phyloP scores from a whole-genome alignment of 2,329 filamentous ascomycete genomes.

The Shiraia sp. region DNA sequence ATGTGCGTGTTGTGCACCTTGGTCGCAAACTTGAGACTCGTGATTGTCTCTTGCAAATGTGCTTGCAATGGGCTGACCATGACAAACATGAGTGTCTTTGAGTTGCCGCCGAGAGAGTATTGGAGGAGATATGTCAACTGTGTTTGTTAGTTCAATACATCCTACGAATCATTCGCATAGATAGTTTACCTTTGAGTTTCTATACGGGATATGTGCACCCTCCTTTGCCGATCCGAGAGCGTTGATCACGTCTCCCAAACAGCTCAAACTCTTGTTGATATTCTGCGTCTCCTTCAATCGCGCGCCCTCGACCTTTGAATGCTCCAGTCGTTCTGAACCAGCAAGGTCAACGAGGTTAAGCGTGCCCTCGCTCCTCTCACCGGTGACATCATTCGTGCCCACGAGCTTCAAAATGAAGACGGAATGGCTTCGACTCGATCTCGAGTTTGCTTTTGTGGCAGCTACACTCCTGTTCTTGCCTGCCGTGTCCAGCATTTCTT shows the following conservation, averaged over 20 bases:
- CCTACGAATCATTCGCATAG: not conserved
- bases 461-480: slow-evolving; percentile 88
- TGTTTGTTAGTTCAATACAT: slow-evolving; percentile 10
- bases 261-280: slow-evolving; percentile 94
- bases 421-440: slow-evolving; percentile 91
- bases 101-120: slow-evolving; percentile 92
- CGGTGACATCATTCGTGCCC: slow-evolving; percentile 71
- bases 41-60: slow-evolving; percentile 89
- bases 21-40: slow-evolving; percentile 92
- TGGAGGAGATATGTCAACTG: slow-evolving; percentile 90
- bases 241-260: slow-evolving; percentile 91
- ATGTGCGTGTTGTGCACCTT: slow-evolving; percentile 95
- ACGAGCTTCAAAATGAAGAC: slow-evolving; percentile 84
- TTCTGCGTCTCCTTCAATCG: slow-evolving; percentile 92
- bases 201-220: slow-evolving; percentile 82
- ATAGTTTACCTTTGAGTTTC: slow-evolving; percentile 79
- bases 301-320: slow-evolving; percentile 83
- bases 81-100: slow-evolving; percentile 98
- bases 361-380: slow-evolving; percentile 86
- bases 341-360: slow-evolving; percentile 95
- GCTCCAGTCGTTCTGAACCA: slow-evolving; percentile 86
- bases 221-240: slow-evolving; percentile 83
- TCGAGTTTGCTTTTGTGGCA: slow-evolving; percentile 95
- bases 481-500: slow-evolving; percentile 77
- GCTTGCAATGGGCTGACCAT: slow-evolving; percentile 93